A percentile compares a stretch with the other conserved stretches of the same genome.
Evolutionary conservation across 1,284 basidiomycete genomes (phyloP).

Genomic region (Meira miltonrushii): DNA sequence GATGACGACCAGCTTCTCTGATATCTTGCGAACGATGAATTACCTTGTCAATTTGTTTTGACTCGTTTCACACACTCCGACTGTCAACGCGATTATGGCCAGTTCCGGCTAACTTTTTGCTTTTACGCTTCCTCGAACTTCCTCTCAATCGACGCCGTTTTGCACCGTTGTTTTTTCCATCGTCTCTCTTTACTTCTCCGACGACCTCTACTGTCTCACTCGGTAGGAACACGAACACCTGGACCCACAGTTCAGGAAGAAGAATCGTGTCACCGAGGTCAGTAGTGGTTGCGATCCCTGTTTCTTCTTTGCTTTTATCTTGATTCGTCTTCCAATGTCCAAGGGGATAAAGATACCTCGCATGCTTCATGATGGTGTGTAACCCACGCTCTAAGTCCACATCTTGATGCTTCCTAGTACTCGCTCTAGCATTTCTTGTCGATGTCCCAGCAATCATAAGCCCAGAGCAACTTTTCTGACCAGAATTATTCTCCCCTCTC

Average conservation of each 20-base stretch:
- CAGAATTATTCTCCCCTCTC: constrained; percentile 10
- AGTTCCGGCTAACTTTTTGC: background rate
- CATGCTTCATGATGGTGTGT: background rate
- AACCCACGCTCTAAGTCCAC: background rate
- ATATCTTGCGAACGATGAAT: constrained; percentile 12
- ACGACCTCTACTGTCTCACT: constrained; percentile 52
- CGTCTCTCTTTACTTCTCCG: constrained; percentile 29
- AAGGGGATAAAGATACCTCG: background rate
- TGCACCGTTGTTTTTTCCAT: constrained; percentile 18
- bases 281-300: constrained; percentile 15
- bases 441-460: too few relatives aligned
- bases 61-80: constrained; percentile 11
- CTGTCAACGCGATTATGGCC: constrained; percentile 15
- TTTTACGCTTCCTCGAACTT: constrained; percentile 19
- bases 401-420: background rate
- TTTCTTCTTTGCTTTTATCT: background rate
- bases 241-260: constrained; percentile 47
- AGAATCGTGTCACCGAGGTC: constrained; percentile 49
- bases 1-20: too few relatives aligned
- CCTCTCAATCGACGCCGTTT: constrained; percentile 10
- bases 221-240: constrained; percentile 45
- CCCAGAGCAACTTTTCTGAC: background rate
- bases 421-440: background rate
- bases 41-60: constrained; percentile 34
- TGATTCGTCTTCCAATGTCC: background rate